Base-by-base conservation (phyloP, 306 rosid genomes). In the Alnus rubra region DNA sequence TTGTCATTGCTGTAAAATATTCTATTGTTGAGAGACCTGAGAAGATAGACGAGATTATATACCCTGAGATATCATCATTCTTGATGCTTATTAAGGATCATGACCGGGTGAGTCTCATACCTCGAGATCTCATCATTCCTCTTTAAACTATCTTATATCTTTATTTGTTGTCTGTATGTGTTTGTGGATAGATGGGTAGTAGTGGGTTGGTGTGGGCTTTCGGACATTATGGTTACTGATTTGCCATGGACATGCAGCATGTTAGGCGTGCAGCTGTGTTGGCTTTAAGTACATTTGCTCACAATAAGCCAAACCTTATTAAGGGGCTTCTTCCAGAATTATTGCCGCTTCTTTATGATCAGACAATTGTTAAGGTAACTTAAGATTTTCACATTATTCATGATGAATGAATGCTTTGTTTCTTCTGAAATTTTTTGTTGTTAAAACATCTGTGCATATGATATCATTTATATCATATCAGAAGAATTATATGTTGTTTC, bases 181-280 rank as follows among this genome's bases (percentile, higher is more conserved):
- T 74, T 73, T 70, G n/a, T 48, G 82, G 69, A 71, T 65, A 76
- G 80, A 72, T 55, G 55, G 47, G 15, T 3, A 28, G 60, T 84
- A 56, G 56, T 80, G 52, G 63, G 76, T 74, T 82, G 76, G 76
- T 87, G 71, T 68, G 73, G 33, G 42, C 64, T 59, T 73, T 72
- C 84, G 50, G 82, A 58, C 64, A 69, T 74, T 81, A 14, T 42
- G 42, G 65, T 76, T 73, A 42, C 85, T 82, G 74, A 80, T 82
- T 78, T 63, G 65, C 37, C 79, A 45, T 81, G 83, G 75, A 55
- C 59, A 68, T 83, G 88, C 89, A 96, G 99, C 97, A 96, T 90
- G 99, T 93, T 56, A 91, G 99, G 85, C 97, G 99, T 79, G 99
- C 99, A 54, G 99, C 97, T 78, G 99, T 96, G 73, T 86, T 96